phyloP scores from a whole-genome alignment of 2,329 filamentous ascomycete genomes.

The Penicillium sp. region DNA sequence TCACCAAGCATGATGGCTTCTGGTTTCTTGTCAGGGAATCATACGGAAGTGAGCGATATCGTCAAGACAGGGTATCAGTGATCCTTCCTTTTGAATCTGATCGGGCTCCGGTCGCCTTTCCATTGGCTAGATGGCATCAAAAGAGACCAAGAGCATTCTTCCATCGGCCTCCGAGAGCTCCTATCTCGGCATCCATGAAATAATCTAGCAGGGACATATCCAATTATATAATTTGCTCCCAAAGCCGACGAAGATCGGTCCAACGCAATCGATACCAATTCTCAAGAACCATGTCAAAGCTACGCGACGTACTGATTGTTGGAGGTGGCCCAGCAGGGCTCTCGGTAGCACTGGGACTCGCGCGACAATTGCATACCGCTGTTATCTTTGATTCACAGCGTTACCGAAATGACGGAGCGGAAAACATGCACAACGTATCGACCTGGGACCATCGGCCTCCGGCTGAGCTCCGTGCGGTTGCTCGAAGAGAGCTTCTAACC shows the following conservation, averaged over 20 bases:
- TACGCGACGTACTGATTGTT: background rate
- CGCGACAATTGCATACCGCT: background rate
- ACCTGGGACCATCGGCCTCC: slow-evolving; percentile 46
- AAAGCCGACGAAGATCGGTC: background rate
- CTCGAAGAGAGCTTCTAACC: slow-evolving; percentile 39
- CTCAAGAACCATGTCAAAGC: background rate
- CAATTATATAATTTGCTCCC: background rate
- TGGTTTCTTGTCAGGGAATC: background rate
- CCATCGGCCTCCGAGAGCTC: background rate
- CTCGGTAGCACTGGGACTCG: background rate
- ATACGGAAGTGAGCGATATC: background rate
- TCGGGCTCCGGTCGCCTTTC: background rate
- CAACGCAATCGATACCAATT: background rate
- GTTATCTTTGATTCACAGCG: slow-evolving; percentile 44
- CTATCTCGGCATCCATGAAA: background rate
- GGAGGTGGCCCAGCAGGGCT: background rate
- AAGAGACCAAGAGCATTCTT: background rate
- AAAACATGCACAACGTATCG: slow-evolving; percentile 53
- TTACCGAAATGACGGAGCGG: slow-evolving; percentile 50
- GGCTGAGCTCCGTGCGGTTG: slow-evolving; percentile 36
- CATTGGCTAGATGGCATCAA: background rate
- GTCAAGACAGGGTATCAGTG: background rate
- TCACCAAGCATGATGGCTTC: background rate
- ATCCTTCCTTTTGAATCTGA: background rate
- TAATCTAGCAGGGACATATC: background rate